These are phyloP conservation scores for Rheum nobile DNA, from an alignment of 148 eudicot species.

Conservation along the genomic window DNA sequence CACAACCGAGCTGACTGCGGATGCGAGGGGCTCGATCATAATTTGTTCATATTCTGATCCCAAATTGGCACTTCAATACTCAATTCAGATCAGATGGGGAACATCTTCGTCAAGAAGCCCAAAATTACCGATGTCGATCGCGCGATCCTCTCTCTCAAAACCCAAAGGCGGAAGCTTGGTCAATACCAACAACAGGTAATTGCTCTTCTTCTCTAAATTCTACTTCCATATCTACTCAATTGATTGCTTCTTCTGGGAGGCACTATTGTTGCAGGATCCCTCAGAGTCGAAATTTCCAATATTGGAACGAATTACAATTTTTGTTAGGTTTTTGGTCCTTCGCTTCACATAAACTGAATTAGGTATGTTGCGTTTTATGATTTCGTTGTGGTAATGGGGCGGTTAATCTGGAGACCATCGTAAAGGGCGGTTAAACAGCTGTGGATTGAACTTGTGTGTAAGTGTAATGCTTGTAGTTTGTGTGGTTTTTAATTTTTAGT, in stretches of 20 bases:
- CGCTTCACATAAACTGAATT: neutral
- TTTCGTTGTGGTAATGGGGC: neutral
- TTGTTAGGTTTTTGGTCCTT: neutral
- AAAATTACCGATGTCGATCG: slow-evolving; percentile 93
- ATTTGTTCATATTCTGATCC: neutral
- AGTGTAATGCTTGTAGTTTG: no score
- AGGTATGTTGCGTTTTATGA: neutral
- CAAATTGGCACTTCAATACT: neutral
- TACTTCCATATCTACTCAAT: neutral
- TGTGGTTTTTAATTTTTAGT: neutral
- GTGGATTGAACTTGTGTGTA: neutral
- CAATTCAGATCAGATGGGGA: slow-evolving; percentile 47
- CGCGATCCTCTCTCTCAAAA: slow-evolving; percentile 89
- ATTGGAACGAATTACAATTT: neutral
- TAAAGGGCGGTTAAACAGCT: neutral
- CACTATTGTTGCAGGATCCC: neutral
- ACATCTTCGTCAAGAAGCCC: slow-evolving; percentile 83
- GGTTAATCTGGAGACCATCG: neutral
- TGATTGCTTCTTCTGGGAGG: neutral
- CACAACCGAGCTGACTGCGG: neutral
- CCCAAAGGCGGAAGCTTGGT: slow-evolving; percentile 92
- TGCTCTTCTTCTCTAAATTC: neutral
- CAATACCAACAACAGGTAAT: slow-evolving; percentile 84
- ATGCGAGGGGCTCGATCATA: slow-evolving; percentile 1
- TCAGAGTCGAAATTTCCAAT: neutral